Evolutionary conservation across 2,329 filamentous ascomycete genomes (phyloP).

Genomic region (Fusarium zealandicum): DNA sequence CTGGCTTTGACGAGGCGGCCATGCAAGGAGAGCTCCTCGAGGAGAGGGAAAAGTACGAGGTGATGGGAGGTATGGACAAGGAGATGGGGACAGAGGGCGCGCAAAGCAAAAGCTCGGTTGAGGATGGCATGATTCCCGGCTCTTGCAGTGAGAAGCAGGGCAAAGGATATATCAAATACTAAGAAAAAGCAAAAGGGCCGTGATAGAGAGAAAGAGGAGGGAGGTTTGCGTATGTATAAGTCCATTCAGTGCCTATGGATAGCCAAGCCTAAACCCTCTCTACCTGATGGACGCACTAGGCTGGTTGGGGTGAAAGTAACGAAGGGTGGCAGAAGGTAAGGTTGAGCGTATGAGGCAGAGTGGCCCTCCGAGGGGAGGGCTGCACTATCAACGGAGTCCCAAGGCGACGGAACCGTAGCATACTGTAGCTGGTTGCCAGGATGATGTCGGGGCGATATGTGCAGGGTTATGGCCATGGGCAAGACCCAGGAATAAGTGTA

Average conservation of each 20-base stretch:
- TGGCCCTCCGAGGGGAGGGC: slow-evolving; percentile 28
- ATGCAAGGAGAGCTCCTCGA: slow-evolving; percentile 29
- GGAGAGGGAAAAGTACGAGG: slow-evolving; percentile 14
- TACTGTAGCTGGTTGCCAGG: slow-evolving; percentile 29
- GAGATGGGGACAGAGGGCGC: slow-evolving; percentile 30
- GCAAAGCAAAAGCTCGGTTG: slow-evolving; percentile 33
- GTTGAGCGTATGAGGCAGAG: slow-evolving; percentile 29
- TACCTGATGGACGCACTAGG: slow-evolving; percentile 38
- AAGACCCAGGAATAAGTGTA: background rate
- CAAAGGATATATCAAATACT: slow-evolving; percentile 6
- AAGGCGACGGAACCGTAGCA: slow-evolving; percentile 35
- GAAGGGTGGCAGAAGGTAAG: slow-evolving; percentile 35
- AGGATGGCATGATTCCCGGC: slow-evolving; percentile 32
- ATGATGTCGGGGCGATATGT: slow-evolving; percentile 26
- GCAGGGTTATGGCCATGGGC: slow-evolving; percentile 28
- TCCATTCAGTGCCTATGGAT: slow-evolving; percentile 16
- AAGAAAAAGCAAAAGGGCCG: slow-evolving; percentile 6
- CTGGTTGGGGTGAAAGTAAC: slow-evolving; percentile 44
- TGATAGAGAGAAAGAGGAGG: slow-evolving; percentile 7
- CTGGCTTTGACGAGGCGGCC: slow-evolving; percentile 24
- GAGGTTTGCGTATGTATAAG: slow-evolving; percentile 33
- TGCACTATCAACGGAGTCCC: slow-evolving; percentile 29
- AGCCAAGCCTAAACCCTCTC: slow-evolving; percentile 16
- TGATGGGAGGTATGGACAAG: slow-evolving; percentile 21
- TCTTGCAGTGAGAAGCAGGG: slow-evolving; percentile 1